A percentile compares a stretch with the other conserved stretches of the same genome.
These are phyloP conservation scores for Debaryomyces robertsiae DNA, from an alignment of 1,139 yeast genomes.

Conservation along the genomic window DNA sequence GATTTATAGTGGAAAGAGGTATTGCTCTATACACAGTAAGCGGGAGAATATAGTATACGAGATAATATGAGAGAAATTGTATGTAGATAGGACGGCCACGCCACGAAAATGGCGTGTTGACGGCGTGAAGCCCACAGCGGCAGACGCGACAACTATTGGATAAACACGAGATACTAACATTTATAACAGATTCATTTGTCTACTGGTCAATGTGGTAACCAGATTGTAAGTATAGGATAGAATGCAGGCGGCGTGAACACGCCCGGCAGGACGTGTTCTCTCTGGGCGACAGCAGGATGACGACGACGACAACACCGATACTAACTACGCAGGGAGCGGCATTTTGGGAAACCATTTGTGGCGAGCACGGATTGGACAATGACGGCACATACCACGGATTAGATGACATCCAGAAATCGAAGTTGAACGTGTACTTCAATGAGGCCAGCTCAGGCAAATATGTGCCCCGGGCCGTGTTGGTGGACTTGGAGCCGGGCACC, in stretches of 20 bases:
- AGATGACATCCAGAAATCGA: constrained; percentile 65
- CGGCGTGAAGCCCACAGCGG: constrained; percentile 3
- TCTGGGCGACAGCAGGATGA: not conserved
- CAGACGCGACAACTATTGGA: constrained; percentile 2
- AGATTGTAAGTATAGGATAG: constrained; percentile 63
- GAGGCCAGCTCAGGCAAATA: constrained; percentile 80
- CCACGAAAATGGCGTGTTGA: not conserved
- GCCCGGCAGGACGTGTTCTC: too few species aligned
- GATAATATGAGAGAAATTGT: constrained; percentile 62
- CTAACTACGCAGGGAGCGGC: constrained; percentile 72
- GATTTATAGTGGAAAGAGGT: constrained; percentile 6
- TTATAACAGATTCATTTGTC: constrained; percentile 81
- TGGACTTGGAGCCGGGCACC: constrained; percentile 92
- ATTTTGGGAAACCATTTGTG: constrained; percentile 96
- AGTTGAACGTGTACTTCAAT: constrained; percentile 52
- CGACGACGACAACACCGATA: constrained; percentile 1
- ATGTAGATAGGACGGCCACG: constrained; percentile 25
- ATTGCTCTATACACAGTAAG: constrained; percentile 6
- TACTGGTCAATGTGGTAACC: constrained; percentile 99
- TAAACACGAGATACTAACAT: too few species aligned
- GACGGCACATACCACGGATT: constrained; percentile 76
- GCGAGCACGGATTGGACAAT: constrained; percentile 91
- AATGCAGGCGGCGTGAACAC: too few species aligned
- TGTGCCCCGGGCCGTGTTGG: constrained; percentile 91
- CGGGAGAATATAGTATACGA: constrained; percentile 2